Conservation (phyloP, 805 yeast species). For the Pichia eremophila region DNA sequence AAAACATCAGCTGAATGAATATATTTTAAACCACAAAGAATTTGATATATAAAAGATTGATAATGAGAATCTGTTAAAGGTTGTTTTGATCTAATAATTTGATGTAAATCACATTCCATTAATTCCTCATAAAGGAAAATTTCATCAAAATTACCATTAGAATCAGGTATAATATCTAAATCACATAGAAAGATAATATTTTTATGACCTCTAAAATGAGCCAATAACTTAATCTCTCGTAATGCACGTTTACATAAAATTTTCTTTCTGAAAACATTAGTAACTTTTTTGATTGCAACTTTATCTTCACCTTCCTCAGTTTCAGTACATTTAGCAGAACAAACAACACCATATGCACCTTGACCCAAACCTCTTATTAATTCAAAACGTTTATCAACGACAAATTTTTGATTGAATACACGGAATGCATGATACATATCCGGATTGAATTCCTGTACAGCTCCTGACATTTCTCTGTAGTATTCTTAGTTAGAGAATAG, state of each 20-base stretch:
- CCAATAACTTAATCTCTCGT: slow-evolving; percentile 79
- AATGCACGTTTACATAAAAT: slow-evolving; percentile 86
- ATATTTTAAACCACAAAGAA: slow-evolving; percentile 85
- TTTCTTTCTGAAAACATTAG: slow-evolving; percentile 86
- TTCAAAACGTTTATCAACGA: slow-evolving; percentile 82
- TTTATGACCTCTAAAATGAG: slow-evolving; percentile 93
- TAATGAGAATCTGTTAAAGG: slow-evolving; percentile 91
- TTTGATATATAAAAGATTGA: slow-evolving; percentile 88
- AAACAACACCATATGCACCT: slow-evolving; percentile 96
- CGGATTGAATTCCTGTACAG: not conserved
- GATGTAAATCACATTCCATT: slow-evolving; percentile 99
- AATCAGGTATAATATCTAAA: slow-evolving; percentile 77
- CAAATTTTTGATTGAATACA: slow-evolving; percentile 84
- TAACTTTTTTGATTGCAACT: slow-evolving; percentile 93
- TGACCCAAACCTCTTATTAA: slow-evolving; percentile 91
- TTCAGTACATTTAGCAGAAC: slow-evolving; percentile 79
- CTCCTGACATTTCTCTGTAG: not conserved
- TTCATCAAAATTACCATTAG: slow-evolving; percentile 71
- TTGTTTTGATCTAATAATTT: slow-evolving; percentile 88
- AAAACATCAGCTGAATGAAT: slow-evolving; percentile 93
- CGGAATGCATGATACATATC: slow-evolving; percentile 28
- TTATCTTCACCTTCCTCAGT: slow-evolving; percentile 68
- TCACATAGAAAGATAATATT: slow-evolving; percentile 94
- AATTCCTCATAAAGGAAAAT: slow-evolving; percentile 89
- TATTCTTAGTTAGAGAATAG: not conserved